These are phyloP conservation scores for Fusarium pseudograminearum DNA, from an alignment of 2,329 filamentous ascomycete species.

Conservation along the genomic window DNA sequence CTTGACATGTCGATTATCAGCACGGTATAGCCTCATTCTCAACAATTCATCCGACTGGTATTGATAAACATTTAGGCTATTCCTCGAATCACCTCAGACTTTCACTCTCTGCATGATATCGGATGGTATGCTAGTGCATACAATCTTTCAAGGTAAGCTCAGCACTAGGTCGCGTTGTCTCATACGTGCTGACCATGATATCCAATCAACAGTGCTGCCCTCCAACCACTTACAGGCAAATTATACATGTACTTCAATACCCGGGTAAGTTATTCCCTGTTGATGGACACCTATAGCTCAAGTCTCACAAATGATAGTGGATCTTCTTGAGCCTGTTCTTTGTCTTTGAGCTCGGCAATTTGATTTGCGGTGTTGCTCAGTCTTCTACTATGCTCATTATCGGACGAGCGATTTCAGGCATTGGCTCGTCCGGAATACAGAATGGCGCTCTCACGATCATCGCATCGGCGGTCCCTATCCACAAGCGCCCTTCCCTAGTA, in stretches of 20 bases:
- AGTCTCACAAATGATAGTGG: constrained; percentile 35
- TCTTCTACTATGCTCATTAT: constrained; percentile 62
- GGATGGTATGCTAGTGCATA: constrained; percentile 68
- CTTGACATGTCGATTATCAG: constrained; percentile 66
- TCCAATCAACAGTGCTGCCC: constrained; percentile 54
- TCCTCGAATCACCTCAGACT: constrained; percentile 63
- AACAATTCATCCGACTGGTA: background rate
- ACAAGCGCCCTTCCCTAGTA: constrained; percentile 46
- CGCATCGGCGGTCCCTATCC: constrained; percentile 47
- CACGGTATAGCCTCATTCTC: constrained; percentile 53
- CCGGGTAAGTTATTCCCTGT: constrained; percentile 49
- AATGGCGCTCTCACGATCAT: constrained; percentile 53
- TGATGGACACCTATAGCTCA: constrained; percentile 43
- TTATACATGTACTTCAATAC: constrained; percentile 57
- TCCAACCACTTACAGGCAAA: constrained; percentile 66
- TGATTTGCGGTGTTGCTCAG: constrained; percentile 61
- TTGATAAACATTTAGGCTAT: constrained; percentile 53
- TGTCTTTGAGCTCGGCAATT: constrained; percentile 56
- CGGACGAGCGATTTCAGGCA: constrained; percentile 62
- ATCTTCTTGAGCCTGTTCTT: constrained; percentile 49
- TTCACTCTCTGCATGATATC: constrained; percentile 64
- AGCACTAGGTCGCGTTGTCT: background rate
- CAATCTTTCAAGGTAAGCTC: constrained; percentile 57
- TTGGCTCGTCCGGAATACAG: constrained; percentile 60
- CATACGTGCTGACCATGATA: constrained; percentile 44